Evolutionary conservation across 1,284 basidiomycete genomes (phyloP), one percentile per base, ranked within the genome.

Genomic region (Cutaneotrichosporon sp.): DNA sequence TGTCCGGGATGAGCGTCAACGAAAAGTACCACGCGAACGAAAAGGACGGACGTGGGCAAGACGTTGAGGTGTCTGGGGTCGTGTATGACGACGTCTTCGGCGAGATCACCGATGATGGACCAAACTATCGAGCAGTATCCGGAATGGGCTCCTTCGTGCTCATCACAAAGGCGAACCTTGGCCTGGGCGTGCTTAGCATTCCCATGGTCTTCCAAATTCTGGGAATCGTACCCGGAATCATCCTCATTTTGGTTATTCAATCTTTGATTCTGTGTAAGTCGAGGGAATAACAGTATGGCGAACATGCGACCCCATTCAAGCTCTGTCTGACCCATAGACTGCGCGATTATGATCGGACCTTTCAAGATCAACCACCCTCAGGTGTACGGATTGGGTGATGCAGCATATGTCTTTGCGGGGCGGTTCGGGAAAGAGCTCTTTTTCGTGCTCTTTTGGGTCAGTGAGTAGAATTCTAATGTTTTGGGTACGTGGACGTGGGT

Each of bases 151-250:
- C 55, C 3, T 57, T 58, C 25, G 61, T 62, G 10, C 57, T 68
- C 31, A 58, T 58, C 52, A 58, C 65, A 31, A 56, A 63, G 54
- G 59, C 62, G 16, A 65, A 67, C 54, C 62, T 71, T 33, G 68
- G 64, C 19, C 54, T 70, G 17, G 67, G 66, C 42, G 65, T 70
- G 0, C 52, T 68, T 16, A 59, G 61, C 3, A 65, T 69, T 41
- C 68, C 68, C 4, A 39, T 60, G 7, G 64, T 69, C 3, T 60
- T 71, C 17, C 31, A 60, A 32, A 58, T 61, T 0, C 54, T 66
- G 24, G 66, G 68, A 5, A 57, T 63, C 22, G 64, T 67, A 3
- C 68, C 70, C 1, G 70, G 70, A 11, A 50, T 65, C 29, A 46
- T 70, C 17, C 37, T 63, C 44, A 52, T 72, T 24, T 17, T 69